These are phyloP conservation scores for Sordariomycetes sp. DNA, from an alignment of 2,329 filamentous ascomycete genomes.

Conservation along the genomic window DNA sequence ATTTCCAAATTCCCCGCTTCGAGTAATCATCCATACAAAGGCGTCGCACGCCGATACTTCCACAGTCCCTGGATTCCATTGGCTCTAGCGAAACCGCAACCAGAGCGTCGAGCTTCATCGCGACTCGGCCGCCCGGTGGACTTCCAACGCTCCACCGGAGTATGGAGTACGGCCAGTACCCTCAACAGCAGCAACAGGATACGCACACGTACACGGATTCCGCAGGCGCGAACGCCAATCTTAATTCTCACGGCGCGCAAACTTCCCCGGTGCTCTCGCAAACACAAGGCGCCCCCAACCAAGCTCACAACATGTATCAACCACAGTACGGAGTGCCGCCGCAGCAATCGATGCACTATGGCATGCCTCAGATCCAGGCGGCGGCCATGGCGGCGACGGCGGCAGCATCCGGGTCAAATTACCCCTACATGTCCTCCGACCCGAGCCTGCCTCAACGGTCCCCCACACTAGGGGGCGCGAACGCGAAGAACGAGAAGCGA, in stretches of 20 bases:
- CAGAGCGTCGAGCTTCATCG: conserved; percentile 9
- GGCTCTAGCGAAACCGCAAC: conserved; percentile 13
- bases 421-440: conserved; percentile 64
- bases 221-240: conserved; percentile 42
- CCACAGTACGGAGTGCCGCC: conserved; percentile 65
- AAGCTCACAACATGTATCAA: conserved; percentile 59
- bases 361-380: conserved; percentile 72
- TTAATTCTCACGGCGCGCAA: conserved; percentile 58
- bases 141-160: conserved; percentile 29
- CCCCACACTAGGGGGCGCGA: conserved; percentile 60
- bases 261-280: conserved; percentile 74
- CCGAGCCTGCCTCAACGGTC: conserved; percentile 60
- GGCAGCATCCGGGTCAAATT: conserved; percentile 73
- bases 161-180: conserved; percentile 70
- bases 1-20: not conserved
- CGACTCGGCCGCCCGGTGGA: conserved; percentile 10
- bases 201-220: conserved; percentile 56
- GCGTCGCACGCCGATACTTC: not conserved
- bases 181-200: conserved; percentile 53
- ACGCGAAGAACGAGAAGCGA: conserved; percentile 54
- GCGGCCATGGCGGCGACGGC: conserved; percentile 89
- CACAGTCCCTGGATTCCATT: not conserved
- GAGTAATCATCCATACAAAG: not conserved
- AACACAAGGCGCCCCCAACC: conserved; percentile 54
- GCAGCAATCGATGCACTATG: conserved; percentile 70